Base-by-base conservation (phyloP, 2,329 filamentous ascomycete species). In the Aspergillus piperis region DNA sequence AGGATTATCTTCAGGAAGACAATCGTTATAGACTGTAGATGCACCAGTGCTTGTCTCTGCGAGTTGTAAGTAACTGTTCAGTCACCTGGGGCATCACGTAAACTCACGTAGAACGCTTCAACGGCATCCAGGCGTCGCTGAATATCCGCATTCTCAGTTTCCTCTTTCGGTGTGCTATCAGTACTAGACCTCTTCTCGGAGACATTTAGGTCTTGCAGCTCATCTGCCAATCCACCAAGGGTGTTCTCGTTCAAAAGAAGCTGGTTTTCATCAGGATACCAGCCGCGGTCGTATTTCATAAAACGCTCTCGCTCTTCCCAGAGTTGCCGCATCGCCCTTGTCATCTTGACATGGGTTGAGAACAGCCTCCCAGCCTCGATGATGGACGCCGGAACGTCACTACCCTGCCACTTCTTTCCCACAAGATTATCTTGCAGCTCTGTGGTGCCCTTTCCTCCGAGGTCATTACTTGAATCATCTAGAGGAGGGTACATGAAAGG, bases 401-500 rank as follows among this genome's bases (percentile, higher is more conserved):
- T 91, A n/a, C 93, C 93, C 75, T 96, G 90, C 93, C 93, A 97
- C 72, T 86, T 90, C 41, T 91, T 86, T 13, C 91, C 91, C 3
- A 96, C 91, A 21, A 96, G 81, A 17, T 86, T 77, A 66, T 94
- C 90, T 73, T 96, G 91, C 48, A 93, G 77, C 44, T 90, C 90
- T 5, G 92, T 90, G 19, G 84, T 86, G 11, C 93, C 93, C 73
- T 96, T 97, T 1, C 94, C 94, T 54, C 95, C 94, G 39, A 94
- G 88, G 67, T 89, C 90, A 72, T 96, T 96, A 77, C 92, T 96
- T 23, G 87, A 89, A 63, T 88, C 89, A 75, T 97, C 94, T 17
- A 97, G 81, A 1, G 95, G 95, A 2, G 95, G 95, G 68, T 99
- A 99, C 79, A 99, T 88, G 72, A 99, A 98, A 0, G 95, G 95